A percentile compares a stretch with the other conserved stretches of the same genome.
Evolutionary conservation across 306 rosid species (phyloP).

Genomic region (Quercus aquifolioides): DNA sequence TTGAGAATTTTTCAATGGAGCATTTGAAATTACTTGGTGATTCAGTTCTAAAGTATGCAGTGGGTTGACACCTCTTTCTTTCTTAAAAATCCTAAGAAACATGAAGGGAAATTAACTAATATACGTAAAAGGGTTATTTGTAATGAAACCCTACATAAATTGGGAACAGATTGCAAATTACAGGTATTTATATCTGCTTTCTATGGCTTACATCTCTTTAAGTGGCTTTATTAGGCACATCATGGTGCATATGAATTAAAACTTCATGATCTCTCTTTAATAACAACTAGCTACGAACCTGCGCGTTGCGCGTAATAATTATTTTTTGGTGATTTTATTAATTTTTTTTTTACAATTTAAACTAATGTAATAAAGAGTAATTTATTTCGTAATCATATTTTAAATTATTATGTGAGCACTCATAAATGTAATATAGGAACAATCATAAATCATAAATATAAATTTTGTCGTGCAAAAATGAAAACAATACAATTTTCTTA

Average conservation of each 20-base stretch:
- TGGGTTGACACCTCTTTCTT: conserved; percentile 67
- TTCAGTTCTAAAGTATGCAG: conserved; percentile 75
- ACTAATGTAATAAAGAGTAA: no score
- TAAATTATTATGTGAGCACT: no score
- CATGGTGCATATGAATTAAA: background rate
- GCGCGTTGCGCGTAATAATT: no score
- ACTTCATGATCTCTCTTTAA: background rate
- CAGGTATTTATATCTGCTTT: conserved; percentile 48
- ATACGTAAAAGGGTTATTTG: conserved; percentile 48
- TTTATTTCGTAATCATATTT: no score
- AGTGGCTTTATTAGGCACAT: background rate
- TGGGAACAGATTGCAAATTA: conserved; percentile 55
- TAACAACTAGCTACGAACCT: background rate
- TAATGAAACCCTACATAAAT: conserved; percentile 70
- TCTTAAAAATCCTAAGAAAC: conserved; percentile 67
- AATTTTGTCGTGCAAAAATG: no score
- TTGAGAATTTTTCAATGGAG: conserved; percentile 80
- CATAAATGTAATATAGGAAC: no score
- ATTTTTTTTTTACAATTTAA: no score
- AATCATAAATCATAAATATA: no score
- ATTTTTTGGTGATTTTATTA: no score
- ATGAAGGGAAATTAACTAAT: conserved; percentile 71
- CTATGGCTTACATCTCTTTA: background rate
- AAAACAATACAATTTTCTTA: no score
- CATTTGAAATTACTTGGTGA: conserved; percentile 95